phyloP scores from a whole-genome alignment of 2,329 filamentous ascomycete species.

The Alternaria gansuensis region DNA sequence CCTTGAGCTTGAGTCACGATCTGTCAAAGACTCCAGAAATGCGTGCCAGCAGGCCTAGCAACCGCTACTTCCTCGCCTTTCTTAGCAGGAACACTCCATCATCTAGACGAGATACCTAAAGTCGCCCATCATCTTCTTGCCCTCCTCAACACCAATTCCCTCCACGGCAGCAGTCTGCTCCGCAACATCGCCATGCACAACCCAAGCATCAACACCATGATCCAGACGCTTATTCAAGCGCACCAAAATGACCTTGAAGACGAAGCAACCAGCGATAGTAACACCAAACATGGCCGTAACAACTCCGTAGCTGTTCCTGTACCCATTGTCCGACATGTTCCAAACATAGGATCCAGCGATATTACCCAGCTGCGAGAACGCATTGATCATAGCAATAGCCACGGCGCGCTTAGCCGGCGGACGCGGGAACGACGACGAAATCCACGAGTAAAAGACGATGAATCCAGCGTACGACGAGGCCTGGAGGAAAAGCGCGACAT shows the following conservation, averaged over 20 bases:
- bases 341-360: conserved; percentile 70
- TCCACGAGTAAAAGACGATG: conserved; percentile 53
- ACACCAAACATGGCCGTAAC: conserved; percentile 71
- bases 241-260: conserved; percentile 43
- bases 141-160: conserved; percentile 43
- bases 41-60: neutral
- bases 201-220: conserved; percentile 42
- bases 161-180: conserved; percentile 44
- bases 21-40: neutral
- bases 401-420: conserved; percentile 69
- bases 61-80: neutral
- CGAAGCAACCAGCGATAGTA: conserved; percentile 62
- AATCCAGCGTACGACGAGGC: conserved; percentile 54
- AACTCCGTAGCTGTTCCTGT: conserved; percentile 70
- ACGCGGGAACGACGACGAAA: conserved; percentile 57
- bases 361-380: conserved; percentile 52
- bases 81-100: neutral
- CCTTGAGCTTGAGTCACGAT: neutral
- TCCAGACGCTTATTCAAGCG: conserved; percentile 47
- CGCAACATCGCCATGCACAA: conserved; percentile 39
- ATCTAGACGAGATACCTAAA: conserved; percentile 47
- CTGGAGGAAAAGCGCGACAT: conserved; percentile 48
- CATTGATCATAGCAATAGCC: conserved; percentile 69
- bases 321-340: conserved; percentile 67
- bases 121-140: conserved; percentile 38